A percentile compares a stretch with the other conserved stretches of the same genome.
Conservation (phyloP, 148 eudicot genomes). For the Rhododendron ovatum region DNA sequence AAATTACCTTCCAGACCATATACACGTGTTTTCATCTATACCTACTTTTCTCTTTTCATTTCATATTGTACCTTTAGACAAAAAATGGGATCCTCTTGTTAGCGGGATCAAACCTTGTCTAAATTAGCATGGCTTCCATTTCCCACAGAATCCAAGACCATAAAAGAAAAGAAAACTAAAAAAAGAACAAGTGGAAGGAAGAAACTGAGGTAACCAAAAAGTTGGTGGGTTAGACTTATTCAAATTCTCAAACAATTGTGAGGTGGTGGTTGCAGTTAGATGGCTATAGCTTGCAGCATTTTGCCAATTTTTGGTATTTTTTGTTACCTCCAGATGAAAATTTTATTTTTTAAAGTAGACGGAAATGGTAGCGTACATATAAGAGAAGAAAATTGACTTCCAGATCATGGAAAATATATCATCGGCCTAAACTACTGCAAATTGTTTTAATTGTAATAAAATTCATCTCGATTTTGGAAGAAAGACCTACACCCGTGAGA, state of each 20-base stretch:
- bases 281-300: no score
- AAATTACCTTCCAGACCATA: background rate
- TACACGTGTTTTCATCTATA: background rate
- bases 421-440: background rate
- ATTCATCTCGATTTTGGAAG: background rate
- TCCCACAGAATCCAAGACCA: background rate
- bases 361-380: background rate
- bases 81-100: background rate
- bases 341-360: background rate
- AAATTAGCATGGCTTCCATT: background rate
- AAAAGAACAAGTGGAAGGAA: background rate
- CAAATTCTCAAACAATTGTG: background rate
- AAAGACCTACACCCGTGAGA: background rate
- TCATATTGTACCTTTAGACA: background rate
- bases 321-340: background rate
- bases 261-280: no score
- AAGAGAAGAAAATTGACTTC: background rate
- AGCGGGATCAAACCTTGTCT: background rate
- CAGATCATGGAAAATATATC: background rate
- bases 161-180: background rate
- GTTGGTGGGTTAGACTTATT: background rate
- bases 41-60: background rate
- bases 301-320: no score
- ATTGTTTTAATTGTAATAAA: background rate
- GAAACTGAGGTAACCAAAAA: background rate